Base-by-base conservation (phyloP, 108 stramenopile genomes). In the Cylindrotheca fusiformis region DNA sequence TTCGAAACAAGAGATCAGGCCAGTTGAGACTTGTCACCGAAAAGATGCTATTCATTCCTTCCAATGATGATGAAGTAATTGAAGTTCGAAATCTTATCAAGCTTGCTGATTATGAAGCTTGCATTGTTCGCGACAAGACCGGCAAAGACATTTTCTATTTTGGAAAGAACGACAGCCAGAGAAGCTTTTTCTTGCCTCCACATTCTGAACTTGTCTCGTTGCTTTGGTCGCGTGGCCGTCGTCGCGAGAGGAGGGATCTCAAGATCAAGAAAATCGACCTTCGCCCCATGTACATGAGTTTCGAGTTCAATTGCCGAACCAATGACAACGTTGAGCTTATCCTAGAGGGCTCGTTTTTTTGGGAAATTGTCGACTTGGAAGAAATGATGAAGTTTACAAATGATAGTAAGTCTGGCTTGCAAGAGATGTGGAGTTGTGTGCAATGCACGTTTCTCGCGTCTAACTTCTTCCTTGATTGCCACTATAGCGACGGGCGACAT, bases 241-340 rank as follows among this genome's bases (percentile, higher is more conserved):
- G 64, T 10, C 20, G 64, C 18, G 64, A 65, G 29, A 20, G 29
- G 3, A 23, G 64, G 25, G 64, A 65, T 30, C 52, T 65, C 2
- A 27, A 19, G 30, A 65, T 65, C 28, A 53, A 21, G 27, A 53
- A 24, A 45, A 14, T 65, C 14, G 64, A 65, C 29, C 28, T 52
- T 1, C 22, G 64, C 14, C 64, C 64, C 1, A 52, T 53, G 64
- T 65, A 55, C 27, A 65, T 65, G 64, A 27, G 25, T 30, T 65
- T 65, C 10, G 64, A 65, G 29, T 65, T 65, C 54, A 65, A 65
- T 33, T 65, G 64, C 20, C 52, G 64, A n/a, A 65, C 64, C 17
- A 53, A 52, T n/a, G 64, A 65, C 31, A 65, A 65, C 31, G 64
- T 65, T 1, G 64, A 65, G 32, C 64, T 65, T 5, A 30, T 65